Evolutionary conservation across 768 basidiomycete genomes (phyloP).

Genomic region (Mrakia frigida): DNA sequence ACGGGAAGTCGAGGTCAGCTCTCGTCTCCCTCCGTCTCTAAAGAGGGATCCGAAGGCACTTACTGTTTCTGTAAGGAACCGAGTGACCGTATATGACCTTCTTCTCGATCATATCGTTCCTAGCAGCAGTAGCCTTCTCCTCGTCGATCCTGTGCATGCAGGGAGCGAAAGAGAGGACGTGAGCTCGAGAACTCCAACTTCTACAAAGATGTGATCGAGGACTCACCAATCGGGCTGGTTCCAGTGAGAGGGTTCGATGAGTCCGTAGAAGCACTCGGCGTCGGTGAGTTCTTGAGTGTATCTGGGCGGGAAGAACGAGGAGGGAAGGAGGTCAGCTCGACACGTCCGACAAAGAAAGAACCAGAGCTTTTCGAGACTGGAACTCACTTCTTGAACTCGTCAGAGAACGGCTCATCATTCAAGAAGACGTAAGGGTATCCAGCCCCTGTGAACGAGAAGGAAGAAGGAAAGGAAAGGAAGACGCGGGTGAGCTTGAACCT

Average conservation of each 20-base stretch:
- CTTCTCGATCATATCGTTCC: constrained; percentile 60
- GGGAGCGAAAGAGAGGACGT: background rate
- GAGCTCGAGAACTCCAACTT: background rate
- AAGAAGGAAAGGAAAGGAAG: constrained; percentile 35
- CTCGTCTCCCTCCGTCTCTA: background rate
- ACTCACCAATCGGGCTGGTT: constrained; percentile 60
- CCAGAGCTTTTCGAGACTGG: constrained; percentile 12
- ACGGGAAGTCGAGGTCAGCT: background rate
- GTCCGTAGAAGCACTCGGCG: constrained; percentile 58
- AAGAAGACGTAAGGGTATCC: constrained; percentile 79
- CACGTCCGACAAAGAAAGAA: background rate
- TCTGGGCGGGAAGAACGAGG: constrained; percentile 37
- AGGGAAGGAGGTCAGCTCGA: constrained; percentile 30
- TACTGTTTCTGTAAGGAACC: constrained; percentile 66
- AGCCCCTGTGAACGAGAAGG: background rate
- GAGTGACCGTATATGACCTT: constrained; percentile 50
- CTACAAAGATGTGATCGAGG: background rate
- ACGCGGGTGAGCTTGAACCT: background rate
- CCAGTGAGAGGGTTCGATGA: constrained; percentile 62
- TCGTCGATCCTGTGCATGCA: constrained; percentile 58
- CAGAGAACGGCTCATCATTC: constrained; percentile 71
- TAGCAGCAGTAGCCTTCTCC: constrained; percentile 54
- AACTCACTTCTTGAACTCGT: constrained; percentile 61
- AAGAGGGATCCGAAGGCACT: background rate
- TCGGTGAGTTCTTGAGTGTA: constrained; percentile 55